Evolutionary conservation across 2,329 filamentous ascomycete genomes (phyloP), one percentile per base, ranked within the genome.

Genomic region (Exophiala bonariae): DNA sequence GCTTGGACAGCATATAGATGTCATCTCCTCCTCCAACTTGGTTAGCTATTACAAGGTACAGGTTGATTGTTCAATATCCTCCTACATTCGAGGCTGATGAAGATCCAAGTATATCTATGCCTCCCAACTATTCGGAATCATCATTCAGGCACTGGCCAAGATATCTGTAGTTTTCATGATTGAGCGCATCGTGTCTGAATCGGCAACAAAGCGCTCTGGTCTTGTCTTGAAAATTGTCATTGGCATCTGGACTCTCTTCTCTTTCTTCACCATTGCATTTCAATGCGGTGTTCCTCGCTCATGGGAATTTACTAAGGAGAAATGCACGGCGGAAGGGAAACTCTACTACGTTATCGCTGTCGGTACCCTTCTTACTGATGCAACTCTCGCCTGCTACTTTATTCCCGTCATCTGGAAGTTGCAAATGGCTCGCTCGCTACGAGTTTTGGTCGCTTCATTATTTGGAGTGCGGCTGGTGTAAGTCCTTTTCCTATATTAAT

Each of bases 331-430:
- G 16, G 41, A 55, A 58, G 60, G 54, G 14, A 55, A 42, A 5
- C 14, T 61, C 1, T 28, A 54, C 3, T 61, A 61, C 28, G 50
- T 50, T 3, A 48, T 61, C 18, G 40, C 35, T 6, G 35, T 45
- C 10, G 14, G 52, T 16, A 57, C 58, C 22, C 54, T 61, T 19
- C 33, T 57, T 19, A 58, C 47, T 17, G 60, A 62, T 19, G 38
- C 50, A 2, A 23, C 50, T 13, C 46, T 61, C 18, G 38, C 53
- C 17, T 18, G 50, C n/a, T 34, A 48, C 7, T 56, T 58, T 2
- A 60, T 62, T 41, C 39, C 57, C 7, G 60, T 61, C 54, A 57
- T 62, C 49, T 54, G 44, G 11, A 55, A 58, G 33, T 57, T 63
- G 8, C 59, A 61, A 30, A 50, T 62, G 49, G 41, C 19, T 16